Percentiles rank a stretch among this genome's conserved stretches.
These are phyloP conservation scores for Pestalotiopsis sp. DNA, from an alignment of 2,329 filamentous ascomycete genomes.

Conservation along the genomic window DNA sequence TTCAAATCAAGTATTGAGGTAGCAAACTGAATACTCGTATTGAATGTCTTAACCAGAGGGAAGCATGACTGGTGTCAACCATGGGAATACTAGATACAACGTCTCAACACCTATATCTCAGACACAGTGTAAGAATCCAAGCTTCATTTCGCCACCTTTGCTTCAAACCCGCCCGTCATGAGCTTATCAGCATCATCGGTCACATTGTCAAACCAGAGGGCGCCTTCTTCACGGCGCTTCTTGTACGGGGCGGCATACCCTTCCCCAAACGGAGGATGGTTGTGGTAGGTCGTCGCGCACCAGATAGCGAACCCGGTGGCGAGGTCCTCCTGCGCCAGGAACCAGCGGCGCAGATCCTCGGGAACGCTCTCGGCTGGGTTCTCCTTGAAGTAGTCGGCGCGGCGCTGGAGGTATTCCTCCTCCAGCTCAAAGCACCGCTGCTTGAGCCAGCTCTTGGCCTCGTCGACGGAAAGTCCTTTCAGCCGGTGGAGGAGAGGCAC, in stretches of 20 bases:
- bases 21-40: not conserved
- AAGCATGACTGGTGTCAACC: not conserved
- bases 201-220: not conserved
- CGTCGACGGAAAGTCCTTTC: not conserved
- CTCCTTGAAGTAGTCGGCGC: not conserved
- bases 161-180: constrained; percentile 2
- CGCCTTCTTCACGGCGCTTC: not conserved
- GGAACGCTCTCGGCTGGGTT: not conserved
- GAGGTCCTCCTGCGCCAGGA: not conserved
- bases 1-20: not conserved
- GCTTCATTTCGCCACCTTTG: not conserved
- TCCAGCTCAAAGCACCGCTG: constrained; percentile 2
- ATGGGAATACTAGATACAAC: not conserved
- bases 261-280: constrained; percentile 2
- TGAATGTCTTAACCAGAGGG: not conserved
- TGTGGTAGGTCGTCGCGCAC: constrained; percentile 3
- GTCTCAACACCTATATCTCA: not conserved
- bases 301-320: not conserved
- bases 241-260: not conserved
- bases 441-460: not conserved
- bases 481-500: not conserved
- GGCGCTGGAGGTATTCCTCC: not conserved
- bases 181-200: not conserved
- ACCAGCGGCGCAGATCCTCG: constrained; percentile 2
- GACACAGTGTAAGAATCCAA: not conserved